Evolutionary conservation across 805 yeast genomes (phyloP).

Genomic region (Hanseniaspora occidentalis): DNA sequence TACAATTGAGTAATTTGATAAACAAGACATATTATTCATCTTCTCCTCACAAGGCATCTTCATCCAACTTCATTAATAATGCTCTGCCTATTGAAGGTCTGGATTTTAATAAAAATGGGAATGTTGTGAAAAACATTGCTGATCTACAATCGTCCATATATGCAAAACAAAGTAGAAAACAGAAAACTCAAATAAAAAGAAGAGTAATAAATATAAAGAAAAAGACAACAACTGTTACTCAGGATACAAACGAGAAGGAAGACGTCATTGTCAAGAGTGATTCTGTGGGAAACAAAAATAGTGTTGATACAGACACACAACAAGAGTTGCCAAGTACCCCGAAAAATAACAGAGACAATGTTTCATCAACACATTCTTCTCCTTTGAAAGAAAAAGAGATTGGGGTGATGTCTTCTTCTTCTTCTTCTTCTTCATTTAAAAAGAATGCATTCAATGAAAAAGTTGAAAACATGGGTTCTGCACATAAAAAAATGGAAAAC

Average conservation of each 20-base stretch:
- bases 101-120: conserved; percentile 10
- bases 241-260: not conserved
- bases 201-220: conserved; percentile 18
- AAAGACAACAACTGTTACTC: not conserved
- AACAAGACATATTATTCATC: conserved; percentile 4
- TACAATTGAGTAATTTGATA: conserved; percentile 5
- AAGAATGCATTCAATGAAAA: too few species aligned
- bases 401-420: too few species aligned
- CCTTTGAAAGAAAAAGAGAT: too few species aligned
- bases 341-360: too few species aligned
- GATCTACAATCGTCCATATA: conserved; percentile 21
- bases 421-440: too few species aligned
- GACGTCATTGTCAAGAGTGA: not conserved
- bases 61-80: conserved; percentile 9
- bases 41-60: not conserved
- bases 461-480: too few species aligned
- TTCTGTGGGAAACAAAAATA: not conserved
- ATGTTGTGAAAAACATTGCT: conserved; percentile 19
- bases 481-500: too few species aligned
- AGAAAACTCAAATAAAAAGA: conserved; percentile 18
- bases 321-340: not conserved
- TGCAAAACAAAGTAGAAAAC: conserved; percentile 18
- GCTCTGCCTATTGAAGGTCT: conserved; percentile 16
- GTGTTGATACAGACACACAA: too few species aligned
- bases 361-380: too few species aligned